Evolutionary conservation across 805 yeast species (phyloP).

Genomic region (Wickerhamomyces ciferrii): DNA sequence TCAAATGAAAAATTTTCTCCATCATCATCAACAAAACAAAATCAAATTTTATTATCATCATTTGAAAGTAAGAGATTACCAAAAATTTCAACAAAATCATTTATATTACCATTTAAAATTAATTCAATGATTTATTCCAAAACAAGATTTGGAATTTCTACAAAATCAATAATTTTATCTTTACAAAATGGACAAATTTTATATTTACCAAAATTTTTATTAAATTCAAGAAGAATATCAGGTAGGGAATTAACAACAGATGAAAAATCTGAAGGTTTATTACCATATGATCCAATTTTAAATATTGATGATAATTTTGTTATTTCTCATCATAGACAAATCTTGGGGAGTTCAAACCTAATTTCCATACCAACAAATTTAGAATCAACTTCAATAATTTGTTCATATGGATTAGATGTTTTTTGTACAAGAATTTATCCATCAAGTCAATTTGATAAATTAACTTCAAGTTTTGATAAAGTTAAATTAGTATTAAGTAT

Average conservation of each 20-base stretch:
- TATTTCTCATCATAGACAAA: slow-evolving; percentile 45
- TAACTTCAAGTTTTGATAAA: slow-evolving; percentile 65
- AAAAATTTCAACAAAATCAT: slow-evolving; percentile 49
- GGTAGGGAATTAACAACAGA: slow-evolving; percentile 44
- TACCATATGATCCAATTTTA: slow-evolving; percentile 64
- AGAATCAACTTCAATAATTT: slow-evolving; percentile 77
- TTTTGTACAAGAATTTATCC: slow-evolving; percentile 80
- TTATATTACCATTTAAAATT: slow-evolving; percentile 56
- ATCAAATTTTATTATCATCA: too few species aligned
- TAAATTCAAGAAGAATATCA: slow-evolving; percentile 66
- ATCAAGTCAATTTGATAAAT: slow-evolving; percentile 75
- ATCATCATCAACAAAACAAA: too few species aligned
- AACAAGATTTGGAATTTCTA: slow-evolving; percentile 63
- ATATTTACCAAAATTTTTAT: slow-evolving; percentile 61
- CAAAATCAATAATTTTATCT: slow-evolving; percentile 57
- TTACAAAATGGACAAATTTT: slow-evolving; percentile 58
- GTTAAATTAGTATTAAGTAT: slow-evolving; percentile 58
- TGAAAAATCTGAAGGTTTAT: slow-evolving; percentile 53
- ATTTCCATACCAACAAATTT: slow-evolving; percentile 55
- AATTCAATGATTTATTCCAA: slow-evolving; percentile 44
- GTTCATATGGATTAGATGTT: slow-evolving; percentile 61
- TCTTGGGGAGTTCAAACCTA: slow-evolving; percentile 30
- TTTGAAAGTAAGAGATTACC: slow-evolving; percentile 36
- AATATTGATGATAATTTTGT: slow-evolving; percentile 41
- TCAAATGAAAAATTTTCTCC: slow-evolving; percentile 44